Evolutionary conservation across 2,329 filamentous ascomycete genomes (phyloP), one percentile per base, ranked within the genome.

Genomic region (Fusarium mangiferae): DNA sequence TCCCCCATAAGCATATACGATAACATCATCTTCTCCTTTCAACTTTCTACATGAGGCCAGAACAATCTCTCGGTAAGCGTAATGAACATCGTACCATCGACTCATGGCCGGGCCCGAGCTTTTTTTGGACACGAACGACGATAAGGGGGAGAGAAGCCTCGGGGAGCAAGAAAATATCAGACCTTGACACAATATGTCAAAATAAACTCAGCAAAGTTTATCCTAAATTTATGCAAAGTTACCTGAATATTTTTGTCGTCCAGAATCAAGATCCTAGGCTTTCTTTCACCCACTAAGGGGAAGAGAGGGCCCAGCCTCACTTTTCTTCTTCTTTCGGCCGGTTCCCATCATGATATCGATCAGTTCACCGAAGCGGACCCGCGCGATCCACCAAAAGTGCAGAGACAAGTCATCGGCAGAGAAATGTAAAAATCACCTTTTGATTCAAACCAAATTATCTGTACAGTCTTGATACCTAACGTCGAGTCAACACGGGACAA

Each of bases 41-140:
- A 33, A 33, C 11, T 22, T 36, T 45, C 36, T 54, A 51, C 42
- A 44, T 28, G 51, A 57, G 68, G 46, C 67, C 46, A 65, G 58
- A 60, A 66, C 48, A 61, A 55, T 62, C 52, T 48, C 48, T 36
- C 54, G 51, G 62, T 72, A 72, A 72, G 51, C 45, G 54, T 60
- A 66, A 51, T 60, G 36, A 52, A 22, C 15, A 70, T 74, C 72
- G 62, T 72, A 74, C 59, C 72, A 74, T 68, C 46, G 67, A 68
- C 71, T 64, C 72, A 62, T 68, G 66, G 22, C 45, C 36, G 35
- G 71, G 67, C 67, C 71, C 67, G 46, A 74, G 71, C 71, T 74
- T 62, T 60, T 74, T 62, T 46, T 51, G 42, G 28, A n/a, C 33
- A 60, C 45, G 59, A 69, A 60, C 45, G 28, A 69, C 48, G 59